Percentiles rank a stretch among this genome's conserved stretches.
phyloP scores from a whole-genome alignment of 2,329 filamentous ascomycete genomes.

The Penicillium sp. region DNA sequence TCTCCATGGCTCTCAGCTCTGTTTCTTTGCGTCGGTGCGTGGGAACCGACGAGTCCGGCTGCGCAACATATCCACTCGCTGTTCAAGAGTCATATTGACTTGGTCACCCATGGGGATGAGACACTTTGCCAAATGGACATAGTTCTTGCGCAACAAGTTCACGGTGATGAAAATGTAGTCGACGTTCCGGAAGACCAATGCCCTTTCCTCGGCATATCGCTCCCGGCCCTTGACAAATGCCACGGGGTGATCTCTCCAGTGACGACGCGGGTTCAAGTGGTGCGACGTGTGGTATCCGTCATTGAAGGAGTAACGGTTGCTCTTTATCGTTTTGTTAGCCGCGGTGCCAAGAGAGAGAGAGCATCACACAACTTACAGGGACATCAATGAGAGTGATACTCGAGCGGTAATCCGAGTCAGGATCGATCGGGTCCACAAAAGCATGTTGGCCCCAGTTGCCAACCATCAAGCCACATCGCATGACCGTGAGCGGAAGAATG shows the following conservation, averaged over 20 bases:
- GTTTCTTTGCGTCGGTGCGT: slow-evolving; percentile 14
- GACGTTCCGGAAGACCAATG: slow-evolving; percentile 76
- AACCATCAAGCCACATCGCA: slow-evolving; percentile 72
- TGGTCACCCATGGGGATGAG: slow-evolving; percentile 74
- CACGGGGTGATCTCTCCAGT: slow-evolving; percentile 77
- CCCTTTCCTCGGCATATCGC: slow-evolving; percentile 64
- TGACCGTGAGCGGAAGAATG: slow-evolving; percentile 62
- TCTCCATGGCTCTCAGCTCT: slow-evolving; percentile 53
- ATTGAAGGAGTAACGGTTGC: slow-evolving; percentile 66
- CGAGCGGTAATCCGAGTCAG: slow-evolving; percentile 73
- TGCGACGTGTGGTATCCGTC: slow-evolving; percentile 65
- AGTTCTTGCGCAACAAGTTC: slow-evolving; percentile 67
- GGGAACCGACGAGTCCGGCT: slow-evolving; percentile 65
- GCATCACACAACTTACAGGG: slow-evolving; percentile 55
- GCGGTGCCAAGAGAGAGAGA: not conserved
- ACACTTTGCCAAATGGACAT: slow-evolving; percentile 65
- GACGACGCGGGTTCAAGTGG: slow-evolving; percentile 72
- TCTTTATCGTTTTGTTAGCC: slow-evolving; percentile 47
- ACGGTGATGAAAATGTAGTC: slow-evolving; percentile 76
- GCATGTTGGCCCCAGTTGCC: slow-evolving; percentile 85
- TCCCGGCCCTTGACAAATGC: slow-evolving; percentile 69
- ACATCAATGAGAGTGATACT: slow-evolving; percentile 80
- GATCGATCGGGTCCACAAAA: slow-evolving; percentile 71
- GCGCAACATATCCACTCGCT: slow-evolving; percentile 62
- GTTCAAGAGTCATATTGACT: slow-evolving; percentile 62